Conservation (phyloP, 495 filamentous ascomycete species). For the Penicillium argentinense region DNA sequence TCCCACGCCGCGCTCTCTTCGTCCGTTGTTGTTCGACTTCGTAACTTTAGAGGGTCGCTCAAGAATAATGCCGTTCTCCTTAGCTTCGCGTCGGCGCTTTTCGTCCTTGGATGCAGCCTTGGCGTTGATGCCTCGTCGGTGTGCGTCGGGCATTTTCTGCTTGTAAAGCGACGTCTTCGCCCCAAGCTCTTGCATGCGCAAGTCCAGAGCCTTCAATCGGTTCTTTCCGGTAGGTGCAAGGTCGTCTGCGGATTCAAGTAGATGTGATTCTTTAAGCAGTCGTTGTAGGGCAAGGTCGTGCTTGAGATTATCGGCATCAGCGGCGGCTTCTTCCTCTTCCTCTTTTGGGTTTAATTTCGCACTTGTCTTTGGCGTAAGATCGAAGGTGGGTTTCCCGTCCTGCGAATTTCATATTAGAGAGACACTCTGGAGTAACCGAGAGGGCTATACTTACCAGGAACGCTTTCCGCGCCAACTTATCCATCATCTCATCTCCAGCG, state of each 20-base stretch:
- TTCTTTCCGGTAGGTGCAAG: conserved; percentile 63
- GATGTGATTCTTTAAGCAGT: conserved; percentile 87
- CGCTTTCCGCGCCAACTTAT: conserved; percentile 70
- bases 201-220: conserved; percentile 74
- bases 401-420: conserved; percentile 18
- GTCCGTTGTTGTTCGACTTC: conserved; percentile 39
- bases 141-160: conserved; percentile 81
- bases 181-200: conserved; percentile 77
- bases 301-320: conserved; percentile 69
- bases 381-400: conserved; percentile 51
- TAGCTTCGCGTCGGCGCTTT: conserved; percentile 71
- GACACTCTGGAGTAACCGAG: too few species aligned
- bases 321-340: conserved; percentile 53
- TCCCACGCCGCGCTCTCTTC: conserved; percentile 66
- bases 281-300: conserved; percentile 91
- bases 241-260: conserved; percentile 67
- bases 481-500: conserved; percentile 37
- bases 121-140: conserved; percentile 73
- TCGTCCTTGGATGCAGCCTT: conserved; percentile 65
- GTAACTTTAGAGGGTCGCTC: conserved; percentile 60
- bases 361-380: conserved; percentile 28
- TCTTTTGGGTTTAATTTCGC: conserved; percentile 39
- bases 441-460: too few species aligned
- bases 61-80: conserved; percentile 86
- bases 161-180: conserved; percentile 69